A percentile compares a stretch with the other conserved stretches of the same genome.
These are phyloP conservation scores for Ogataea minuta DNA, from an alignment of 805 yeast species.

Conservation along the genomic window DNA sequence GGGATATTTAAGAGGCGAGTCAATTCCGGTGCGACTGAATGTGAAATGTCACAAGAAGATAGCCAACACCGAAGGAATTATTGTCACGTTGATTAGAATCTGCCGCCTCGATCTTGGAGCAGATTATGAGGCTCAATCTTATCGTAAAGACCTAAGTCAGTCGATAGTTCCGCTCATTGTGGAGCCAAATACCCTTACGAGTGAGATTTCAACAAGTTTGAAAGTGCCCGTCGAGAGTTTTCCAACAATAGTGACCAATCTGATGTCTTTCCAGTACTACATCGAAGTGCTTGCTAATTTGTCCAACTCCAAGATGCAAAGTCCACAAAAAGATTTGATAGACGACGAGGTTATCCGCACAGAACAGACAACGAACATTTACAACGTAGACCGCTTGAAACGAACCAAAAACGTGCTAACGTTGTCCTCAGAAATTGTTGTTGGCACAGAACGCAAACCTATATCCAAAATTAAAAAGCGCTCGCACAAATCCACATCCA, in stretches of 20 bases:
- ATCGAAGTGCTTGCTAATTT: constrained; percentile 81
- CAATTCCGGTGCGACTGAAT: constrained; percentile 65
- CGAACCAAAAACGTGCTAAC: constrained; percentile 75
- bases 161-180: constrained; percentile 71
- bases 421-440: constrained; percentile 73
- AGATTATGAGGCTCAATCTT: constrained; percentile 65
- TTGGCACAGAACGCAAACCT: constrained; percentile 69
- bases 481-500: background rate
- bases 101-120: constrained; percentile 64
- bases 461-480: constrained; percentile 28
- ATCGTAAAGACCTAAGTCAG: constrained; percentile 81
- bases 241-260: constrained; percentile 71
- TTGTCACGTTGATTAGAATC: constrained; percentile 75
- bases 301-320: constrained; percentile 46
- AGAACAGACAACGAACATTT: constrained; percentile 37
- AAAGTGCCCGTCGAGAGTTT: constrained; percentile 82
- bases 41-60: constrained; percentile 70
- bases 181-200: constrained; percentile 60
- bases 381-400: constrained; percentile 79
- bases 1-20: constrained; percentile 80
- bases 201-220: constrained; percentile 59
- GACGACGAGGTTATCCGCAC: constrained; percentile 27
- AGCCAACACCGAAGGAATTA: constrained; percentile 68
- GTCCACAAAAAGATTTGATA: constrained; percentile 15
- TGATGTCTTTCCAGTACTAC: constrained; percentile 80